Evolutionary conservation across 306 rosid genomes (phyloP).

Genomic region (Lathyrus oleraceus): DNA sequence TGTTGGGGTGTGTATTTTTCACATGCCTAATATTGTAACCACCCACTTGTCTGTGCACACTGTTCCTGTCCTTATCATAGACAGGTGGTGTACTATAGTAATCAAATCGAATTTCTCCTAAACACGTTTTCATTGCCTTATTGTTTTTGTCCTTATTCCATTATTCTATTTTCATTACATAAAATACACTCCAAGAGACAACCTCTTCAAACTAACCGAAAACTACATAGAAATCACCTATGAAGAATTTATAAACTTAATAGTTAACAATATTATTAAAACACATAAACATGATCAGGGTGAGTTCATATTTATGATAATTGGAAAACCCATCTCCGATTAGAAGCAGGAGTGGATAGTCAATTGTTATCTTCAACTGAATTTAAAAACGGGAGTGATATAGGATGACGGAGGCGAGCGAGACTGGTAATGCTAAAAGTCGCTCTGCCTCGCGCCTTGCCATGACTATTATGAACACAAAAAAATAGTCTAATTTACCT

Average conservation of each 20-base stretch:
- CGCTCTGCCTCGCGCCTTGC: too few species aligned
- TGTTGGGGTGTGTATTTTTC: neutral
- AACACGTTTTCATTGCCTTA: conserved; percentile 28
- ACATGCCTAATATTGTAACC: neutral
- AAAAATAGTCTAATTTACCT: neutral
- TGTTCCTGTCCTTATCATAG: neutral
- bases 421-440: too few species aligned
- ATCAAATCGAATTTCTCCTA: conserved; percentile 6
- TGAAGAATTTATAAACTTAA: neutral
- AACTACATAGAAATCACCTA: neutral
- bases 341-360: too few species aligned
- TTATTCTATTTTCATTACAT: neutral
- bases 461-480: neutral
- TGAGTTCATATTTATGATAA: conserved; percentile 33
- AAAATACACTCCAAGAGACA: neutral
- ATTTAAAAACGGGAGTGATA: too few species aligned
- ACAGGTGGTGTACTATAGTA: neutral
- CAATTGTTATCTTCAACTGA: too few species aligned
- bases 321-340: neutral
- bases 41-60: neutral
- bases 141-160: neutral
- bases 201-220: neutral
- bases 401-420: too few species aligned
- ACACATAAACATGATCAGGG: conserved; percentile 16
- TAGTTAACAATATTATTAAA: neutral